Evolutionary conservation across 2,329 filamentous ascomycete species (phyloP).

Genomic region (Aspergillus sp.): DNA sequence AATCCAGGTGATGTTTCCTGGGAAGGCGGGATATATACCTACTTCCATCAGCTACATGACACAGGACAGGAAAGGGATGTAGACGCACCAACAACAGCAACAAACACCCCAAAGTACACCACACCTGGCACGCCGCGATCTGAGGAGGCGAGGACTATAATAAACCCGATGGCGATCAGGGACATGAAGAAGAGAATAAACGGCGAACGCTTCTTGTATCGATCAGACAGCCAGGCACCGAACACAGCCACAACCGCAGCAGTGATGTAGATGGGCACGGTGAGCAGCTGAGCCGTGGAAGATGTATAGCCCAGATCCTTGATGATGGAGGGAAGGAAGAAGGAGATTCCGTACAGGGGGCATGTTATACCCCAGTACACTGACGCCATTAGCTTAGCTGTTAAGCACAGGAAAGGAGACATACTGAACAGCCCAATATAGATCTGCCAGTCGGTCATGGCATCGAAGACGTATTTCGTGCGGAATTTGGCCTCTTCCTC

Average conservation of each 20-base stretch:
- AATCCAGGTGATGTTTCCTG: slow-evolving; percentile 56
- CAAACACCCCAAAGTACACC: slow-evolving; percentile 50
- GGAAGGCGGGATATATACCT: slow-evolving; percentile 49
- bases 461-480: slow-evolving; percentile 40
- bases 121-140: slow-evolving; percentile 40
- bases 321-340: slow-evolving; percentile 44
- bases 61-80: too few species aligned
- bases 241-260: slow-evolving; percentile 38
- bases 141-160: slow-evolving; percentile 47
- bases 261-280: slow-evolving; percentile 43
- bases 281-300: slow-evolving; percentile 42
- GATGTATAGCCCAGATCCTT: slow-evolving; percentile 41
- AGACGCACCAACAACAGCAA: slow-evolving; percentile 46
- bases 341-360: slow-evolving; percentile 43
- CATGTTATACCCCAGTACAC: slow-evolving; percentile 46
- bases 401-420: slow-evolving; percentile 1
- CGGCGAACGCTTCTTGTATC: slow-evolving; percentile 52
- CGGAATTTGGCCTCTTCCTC: slow-evolving; percentile 35
- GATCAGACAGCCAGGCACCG: slow-evolving; percentile 59
- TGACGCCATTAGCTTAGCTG: slow-evolving; percentile 10
- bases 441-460: slow-evolving; percentile 45
- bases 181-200: slow-evolving; percentile 57
- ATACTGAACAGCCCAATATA: slow-evolving; percentile 40
- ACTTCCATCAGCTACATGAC: background rate
- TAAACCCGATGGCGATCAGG: slow-evolving; percentile 58